Evolutionary conservation across 2,329 filamentous ascomycete genomes (phyloP).

Genomic region (Fusarium kyushuense): DNA sequence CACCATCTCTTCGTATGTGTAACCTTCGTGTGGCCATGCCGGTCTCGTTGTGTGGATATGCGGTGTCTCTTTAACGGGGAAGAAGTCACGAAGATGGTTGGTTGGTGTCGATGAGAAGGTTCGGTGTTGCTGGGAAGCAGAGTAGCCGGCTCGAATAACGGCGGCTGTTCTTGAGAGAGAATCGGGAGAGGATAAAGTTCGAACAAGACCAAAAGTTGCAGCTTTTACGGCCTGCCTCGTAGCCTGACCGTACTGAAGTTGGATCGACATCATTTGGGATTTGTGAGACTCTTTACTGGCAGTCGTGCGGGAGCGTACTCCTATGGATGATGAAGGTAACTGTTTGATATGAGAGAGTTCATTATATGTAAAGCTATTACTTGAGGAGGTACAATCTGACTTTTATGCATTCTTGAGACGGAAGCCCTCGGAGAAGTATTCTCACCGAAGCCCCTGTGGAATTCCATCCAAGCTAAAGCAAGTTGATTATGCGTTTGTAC

Average conservation of each 20-base stretch:
- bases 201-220: conserved; percentile 40
- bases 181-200: conserved; percentile 31
- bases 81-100: conserved; percentile 67
- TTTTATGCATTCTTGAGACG: conserved; percentile 37
- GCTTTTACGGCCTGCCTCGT: conserved; percentile 46
- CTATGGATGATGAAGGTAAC: conserved; percentile 5
- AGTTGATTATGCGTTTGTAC: conserved; percentile 7
- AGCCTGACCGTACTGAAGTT: conserved; percentile 40
- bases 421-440: conserved; percentile 22
- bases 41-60: conserved; percentile 72
- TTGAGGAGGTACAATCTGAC: conserved; percentile 25
- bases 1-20: conserved; percentile 83
- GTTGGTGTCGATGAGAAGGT: conserved; percentile 64
- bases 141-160: conserved; percentile 30
- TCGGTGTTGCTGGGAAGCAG: conserved; percentile 34
- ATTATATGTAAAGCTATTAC: conserved; percentile 13
- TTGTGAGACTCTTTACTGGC: conserved; percentile 14
- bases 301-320: background rate
- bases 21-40: conserved; percentile 79
- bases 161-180: conserved; percentile 25
- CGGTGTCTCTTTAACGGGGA: conserved; percentile 70
- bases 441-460: background rate
- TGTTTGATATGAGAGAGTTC: conserved; percentile 18
- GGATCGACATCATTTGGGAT: conserved; percentile 47
- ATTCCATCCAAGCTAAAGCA: background rate